Evolutionary conservation across 2,329 filamentous ascomycete species (phyloP).

Genomic region (Fusarium clavum): DNA sequence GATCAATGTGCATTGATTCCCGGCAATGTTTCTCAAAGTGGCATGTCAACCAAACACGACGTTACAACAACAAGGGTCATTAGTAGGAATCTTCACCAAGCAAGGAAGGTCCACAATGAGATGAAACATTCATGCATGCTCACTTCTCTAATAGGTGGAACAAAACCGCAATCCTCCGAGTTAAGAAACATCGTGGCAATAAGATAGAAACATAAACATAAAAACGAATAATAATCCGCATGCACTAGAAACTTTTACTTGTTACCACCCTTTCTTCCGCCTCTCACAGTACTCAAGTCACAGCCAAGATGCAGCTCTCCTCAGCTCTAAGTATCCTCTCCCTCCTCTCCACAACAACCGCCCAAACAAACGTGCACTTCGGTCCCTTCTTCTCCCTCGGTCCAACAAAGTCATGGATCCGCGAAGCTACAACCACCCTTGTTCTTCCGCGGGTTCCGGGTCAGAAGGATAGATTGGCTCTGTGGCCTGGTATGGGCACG

Average conservation of each 20-base stretch:
- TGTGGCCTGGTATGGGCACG: conserved; percentile 35
- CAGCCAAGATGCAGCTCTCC: conserved; percentile 6
- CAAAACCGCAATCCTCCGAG: background rate
- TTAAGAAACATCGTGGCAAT: background rate
- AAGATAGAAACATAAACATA: background rate
- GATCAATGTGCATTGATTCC: background rate
- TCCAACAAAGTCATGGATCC: conserved; percentile 32
- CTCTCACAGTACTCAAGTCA: background rate
- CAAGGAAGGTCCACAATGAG: background rate
- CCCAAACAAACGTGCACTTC: conserved; percentile 14
- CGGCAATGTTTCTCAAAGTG: background rate
- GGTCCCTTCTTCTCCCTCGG: conserved; percentile 33
- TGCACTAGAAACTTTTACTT: too few relatives aligned
- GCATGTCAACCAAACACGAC: background rate
- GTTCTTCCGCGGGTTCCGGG: conserved; percentile 25
- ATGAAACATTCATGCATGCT: background rate
- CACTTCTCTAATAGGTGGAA: conserved; percentile 5
- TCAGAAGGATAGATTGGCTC: conserved; percentile 26
- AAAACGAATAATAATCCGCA: background rate
- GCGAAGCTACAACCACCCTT: conserved; percentile 28
- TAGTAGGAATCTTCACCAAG: background rate
- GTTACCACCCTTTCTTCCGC: too few relatives aligned
- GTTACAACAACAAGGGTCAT: background rate
- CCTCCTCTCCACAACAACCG: background rate
- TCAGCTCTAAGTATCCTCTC: conserved; percentile 5